Conservation (phyloP, 768 basidiomycete genomes). For the Kwoniella dendrophila region DNA sequence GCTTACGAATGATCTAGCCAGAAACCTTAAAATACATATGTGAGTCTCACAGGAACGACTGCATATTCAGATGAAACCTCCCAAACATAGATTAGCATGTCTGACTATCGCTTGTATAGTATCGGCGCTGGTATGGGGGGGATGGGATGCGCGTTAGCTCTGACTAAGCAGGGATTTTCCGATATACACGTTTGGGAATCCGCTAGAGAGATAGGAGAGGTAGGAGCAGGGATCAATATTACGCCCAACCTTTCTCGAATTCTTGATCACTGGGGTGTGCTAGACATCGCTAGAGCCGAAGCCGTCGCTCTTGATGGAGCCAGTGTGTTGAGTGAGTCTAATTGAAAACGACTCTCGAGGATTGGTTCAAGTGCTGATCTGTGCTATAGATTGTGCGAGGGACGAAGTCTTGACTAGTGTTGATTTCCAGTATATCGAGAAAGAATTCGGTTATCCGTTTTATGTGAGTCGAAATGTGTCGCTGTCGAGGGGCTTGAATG, state of each 20-base stretch:
- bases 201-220: slow-evolving; percentile 53
- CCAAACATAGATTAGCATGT: not conserved
- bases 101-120: not conserved
- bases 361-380: not conserved
- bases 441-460: slow-evolving; percentile 54
- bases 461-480: slow-evolving; percentile 37
- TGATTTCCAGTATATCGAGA: slow-evolving; percentile 48
- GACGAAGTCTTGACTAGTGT: slow-evolving; percentile 54
- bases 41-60: not conserved
- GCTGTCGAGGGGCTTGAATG: not conserved
- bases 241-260: slow-evolving; percentile 56
- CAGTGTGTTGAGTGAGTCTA: slow-evolving; percentile 46
- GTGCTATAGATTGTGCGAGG: slow-evolving; percentile 38
- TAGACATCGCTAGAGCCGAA: slow-evolving; percentile 47
- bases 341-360: not conserved
- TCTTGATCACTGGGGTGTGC: slow-evolving; percentile 51
- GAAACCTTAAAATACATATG: too few species aligned
- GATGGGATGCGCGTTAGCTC: slow-evolving; percentile 51
- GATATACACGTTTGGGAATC: slow-evolving; percentile 54
- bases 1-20: too few species aligned
- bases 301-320: slow-evolving; percentile 48
- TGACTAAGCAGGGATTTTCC: slow-evolving; percentile 53
- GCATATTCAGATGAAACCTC: not conserved
- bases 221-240: slow-evolving; percentile 58
- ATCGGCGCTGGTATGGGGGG: slow-evolving; percentile 40